A percentile compares a stretch with the other conserved stretches of the same genome.
phyloP scores from a whole-genome alignment of 2,329 filamentous ascomycete species.

The Sporothrix luriei region DNA sequence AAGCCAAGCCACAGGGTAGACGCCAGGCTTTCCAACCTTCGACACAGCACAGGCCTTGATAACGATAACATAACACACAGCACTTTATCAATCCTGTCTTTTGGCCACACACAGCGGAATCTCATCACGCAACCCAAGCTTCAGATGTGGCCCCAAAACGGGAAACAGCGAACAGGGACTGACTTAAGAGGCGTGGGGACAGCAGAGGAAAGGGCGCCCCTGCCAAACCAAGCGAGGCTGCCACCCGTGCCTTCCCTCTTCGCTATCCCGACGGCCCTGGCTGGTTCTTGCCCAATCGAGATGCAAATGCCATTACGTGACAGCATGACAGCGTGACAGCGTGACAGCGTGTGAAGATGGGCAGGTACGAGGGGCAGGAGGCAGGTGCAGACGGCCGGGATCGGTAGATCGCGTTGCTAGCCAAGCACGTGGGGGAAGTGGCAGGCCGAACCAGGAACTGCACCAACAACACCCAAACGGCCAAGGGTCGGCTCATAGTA shows the following conservation, averaged over 20 bases:
- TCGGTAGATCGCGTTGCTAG: not conserved
- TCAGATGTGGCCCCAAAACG: not conserved
- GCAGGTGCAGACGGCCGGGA: not conserved
- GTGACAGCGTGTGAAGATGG: not conserved
- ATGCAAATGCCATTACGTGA: slow-evolving; percentile 26
- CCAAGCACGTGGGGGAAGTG: slow-evolving; percentile 12
- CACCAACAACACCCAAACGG: not conserved
- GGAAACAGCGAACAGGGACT: not conserved
- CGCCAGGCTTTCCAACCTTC: slow-evolving; percentile 8
- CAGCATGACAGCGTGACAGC: not conserved
- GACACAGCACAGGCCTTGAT: slow-evolving; percentile 8
- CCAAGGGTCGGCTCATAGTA: not conserved
- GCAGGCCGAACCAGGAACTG: not conserved
- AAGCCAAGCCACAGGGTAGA: not conserved
- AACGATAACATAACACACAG: not conserved
- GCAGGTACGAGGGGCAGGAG: not conserved
- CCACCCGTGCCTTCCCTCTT: slow-evolving; percentile 1
- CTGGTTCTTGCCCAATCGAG: slow-evolving; percentile 14
- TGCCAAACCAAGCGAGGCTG: not conserved
- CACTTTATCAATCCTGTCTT: not conserved
- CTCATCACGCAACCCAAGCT: not conserved
- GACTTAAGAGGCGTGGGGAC: slow-evolving; percentile 15
- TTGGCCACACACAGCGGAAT: not conserved
- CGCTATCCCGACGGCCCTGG: not conserved
- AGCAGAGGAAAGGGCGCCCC: slow-evolving; percentile 7